Percentiles rank a stretch among this genome's conserved stretches.
phyloP scores from a whole-genome alignment of 164 flowering plant genomes.

The Malania oleifera region DNA sequence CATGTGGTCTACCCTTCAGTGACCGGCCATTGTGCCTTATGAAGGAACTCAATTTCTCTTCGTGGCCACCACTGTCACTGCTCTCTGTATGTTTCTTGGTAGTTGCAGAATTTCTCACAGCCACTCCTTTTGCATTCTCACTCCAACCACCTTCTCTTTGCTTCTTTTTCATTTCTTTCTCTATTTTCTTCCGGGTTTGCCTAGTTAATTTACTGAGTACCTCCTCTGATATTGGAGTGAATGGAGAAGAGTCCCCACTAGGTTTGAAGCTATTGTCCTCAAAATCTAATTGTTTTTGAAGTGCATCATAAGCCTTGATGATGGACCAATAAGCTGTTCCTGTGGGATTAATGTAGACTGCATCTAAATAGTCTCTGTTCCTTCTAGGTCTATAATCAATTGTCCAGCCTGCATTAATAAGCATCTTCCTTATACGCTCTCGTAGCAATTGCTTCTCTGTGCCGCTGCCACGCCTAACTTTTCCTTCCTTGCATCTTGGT shows the following conservation, averaged over 20 bases:
- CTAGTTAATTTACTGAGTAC: slow-evolving; percentile 65
- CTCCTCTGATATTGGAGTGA: slow-evolving; percentile 58
- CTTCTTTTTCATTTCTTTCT: slow-evolving; percentile 51
- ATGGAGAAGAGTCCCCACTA: slow-evolving; percentile 25
- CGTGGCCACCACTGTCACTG: slow-evolving; percentile 32
- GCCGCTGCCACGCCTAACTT: slow-evolving; percentile 48
- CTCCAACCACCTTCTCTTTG: slow-evolving; percentile 24
- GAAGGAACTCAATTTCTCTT: slow-evolving; percentile 35
- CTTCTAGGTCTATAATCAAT: slow-evolving; percentile 73
- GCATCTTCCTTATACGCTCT: slow-evolving; percentile 55
- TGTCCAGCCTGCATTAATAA: slow-evolving; percentile 65
- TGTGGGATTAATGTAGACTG: slow-evolving; percentile 54
- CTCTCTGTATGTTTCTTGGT: slow-evolving; percentile 27
- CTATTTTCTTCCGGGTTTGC: slow-evolving; percentile 63
- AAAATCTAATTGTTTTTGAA: slow-evolving; percentile 49
- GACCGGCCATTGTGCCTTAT: slow-evolving; percentile 36
- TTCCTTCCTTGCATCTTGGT: slow-evolving; percentile 31
- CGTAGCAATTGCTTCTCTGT: slow-evolving; percentile 68
- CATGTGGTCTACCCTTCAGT: slow-evolving; percentile 26
- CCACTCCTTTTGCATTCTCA: slow-evolving; percentile 20
- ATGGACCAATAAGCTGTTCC: slow-evolving; percentile 77
- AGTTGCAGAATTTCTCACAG: slow-evolving; percentile 22
- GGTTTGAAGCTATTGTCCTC: slow-evolving; percentile 27
- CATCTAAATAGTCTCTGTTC: slow-evolving; percentile 70
- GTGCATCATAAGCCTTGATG: slow-evolving; percentile 69